These are phyloP conservation scores for Rhinocladiella mackenziei DNA, from an alignment of 2,329 filamentous ascomycete genomes.

Conservation along the genomic window DNA sequence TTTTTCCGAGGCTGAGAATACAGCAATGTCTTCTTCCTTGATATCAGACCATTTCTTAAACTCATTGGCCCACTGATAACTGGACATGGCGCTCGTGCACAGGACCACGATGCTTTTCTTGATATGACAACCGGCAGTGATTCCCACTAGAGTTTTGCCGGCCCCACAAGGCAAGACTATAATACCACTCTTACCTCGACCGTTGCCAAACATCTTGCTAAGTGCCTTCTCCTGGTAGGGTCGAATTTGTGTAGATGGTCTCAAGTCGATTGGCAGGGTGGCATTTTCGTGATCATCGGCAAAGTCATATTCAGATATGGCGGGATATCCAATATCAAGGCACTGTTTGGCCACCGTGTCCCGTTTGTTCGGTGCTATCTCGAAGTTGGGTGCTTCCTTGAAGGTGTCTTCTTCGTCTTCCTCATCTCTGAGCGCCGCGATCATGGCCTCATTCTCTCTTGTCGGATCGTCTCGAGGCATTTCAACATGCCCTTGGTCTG, in stretches of 20 bases:
- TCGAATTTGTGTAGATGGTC: slow-evolving; percentile 83
- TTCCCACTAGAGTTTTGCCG: slow-evolving; percentile 96
- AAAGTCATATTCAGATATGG: slow-evolving; percentile 97
- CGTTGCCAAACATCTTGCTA: slow-evolving; percentile 99
- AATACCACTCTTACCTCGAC: slow-evolving; percentile 92
- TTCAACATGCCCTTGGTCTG: slow-evolving; percentile 42
- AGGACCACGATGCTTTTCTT: slow-evolving; percentile 95
- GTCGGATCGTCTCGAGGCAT: slow-evolving; percentile 25
- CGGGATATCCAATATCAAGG: slow-evolving; percentile 76
- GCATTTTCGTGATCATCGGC: slow-evolving; percentile 84
- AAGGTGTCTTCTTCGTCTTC: slow-evolving; percentile 80
- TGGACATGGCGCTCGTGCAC: slow-evolving; percentile 96
- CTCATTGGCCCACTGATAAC: slow-evolving; percentile 92
- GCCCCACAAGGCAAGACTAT: slow-evolving; percentile 96
- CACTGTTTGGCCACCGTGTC: slow-evolving; percentile 87
- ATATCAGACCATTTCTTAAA: slow-evolving; percentile 99
- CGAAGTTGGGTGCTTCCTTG: slow-evolving; percentile 87
- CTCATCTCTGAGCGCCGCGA: slow-evolving; percentile 63
- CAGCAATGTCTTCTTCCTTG: slow-evolving; percentile 83
- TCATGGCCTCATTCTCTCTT: slow-evolving; percentile 42
- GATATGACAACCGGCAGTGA: slow-evolving; percentile 95
- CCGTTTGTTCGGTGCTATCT: slow-evolving; percentile 77
- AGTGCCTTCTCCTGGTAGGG: slow-evolving; percentile 95
- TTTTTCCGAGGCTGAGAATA: slow-evolving; percentile 94
- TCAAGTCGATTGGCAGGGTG: slow-evolving; percentile 88